Evolutionary conservation across 495 filamentous ascomycete species (phyloP), one percentile per base, ranked within the genome.

Genomic region (Aspergillus taichungensis): DNA sequence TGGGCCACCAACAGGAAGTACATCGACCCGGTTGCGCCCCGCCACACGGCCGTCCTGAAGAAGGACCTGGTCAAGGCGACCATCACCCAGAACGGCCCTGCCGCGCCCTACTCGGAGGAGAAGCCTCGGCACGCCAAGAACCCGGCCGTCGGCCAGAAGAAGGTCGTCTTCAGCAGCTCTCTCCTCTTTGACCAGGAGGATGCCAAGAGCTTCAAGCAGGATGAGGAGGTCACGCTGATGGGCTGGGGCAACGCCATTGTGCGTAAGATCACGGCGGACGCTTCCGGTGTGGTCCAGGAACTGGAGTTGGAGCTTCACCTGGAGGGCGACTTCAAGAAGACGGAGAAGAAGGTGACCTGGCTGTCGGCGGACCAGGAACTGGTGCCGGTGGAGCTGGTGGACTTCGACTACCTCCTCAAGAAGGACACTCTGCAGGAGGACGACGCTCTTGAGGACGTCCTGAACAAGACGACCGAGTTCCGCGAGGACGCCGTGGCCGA

Each of bases 1-100:
- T 95, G 90, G 90, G 87, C 88, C 7, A 87, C 82, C 41, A 95
- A 96, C 75, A 94, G 92, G 72, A 94, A 94, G 67, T 83, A 88
- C 55, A 94, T 95, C 52, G 90, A 96, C 61, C 90, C 90, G 3
- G 74, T 94, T 46, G 79, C 87, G 13, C 80, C 85, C 4, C 83
- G 90, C 39, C 87, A 91, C 71, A 94, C 87, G 6, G 88, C 88
- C 27, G 75, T 96, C 54, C 61, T 72, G 30, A 76, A 80, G 49
- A 74, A 83, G 52, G 73, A 83, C 43, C 66, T 68, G 30, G 85
- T 92, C 53, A 83, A 71, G 53, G 80, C 81, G 6, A 80, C 69
- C 10, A 61, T 95, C 37, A 24, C 18, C 18, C 18, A 24, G 18
- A 78, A 71, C 34, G 87, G 86, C 13, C 85, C 79, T 2, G 82